Percentiles rank a stretch among this genome's conserved stretches.
Conservation (phyloP, 2,329 filamentous ascomycete genomes). For the Arthroderma sp. region DNA sequence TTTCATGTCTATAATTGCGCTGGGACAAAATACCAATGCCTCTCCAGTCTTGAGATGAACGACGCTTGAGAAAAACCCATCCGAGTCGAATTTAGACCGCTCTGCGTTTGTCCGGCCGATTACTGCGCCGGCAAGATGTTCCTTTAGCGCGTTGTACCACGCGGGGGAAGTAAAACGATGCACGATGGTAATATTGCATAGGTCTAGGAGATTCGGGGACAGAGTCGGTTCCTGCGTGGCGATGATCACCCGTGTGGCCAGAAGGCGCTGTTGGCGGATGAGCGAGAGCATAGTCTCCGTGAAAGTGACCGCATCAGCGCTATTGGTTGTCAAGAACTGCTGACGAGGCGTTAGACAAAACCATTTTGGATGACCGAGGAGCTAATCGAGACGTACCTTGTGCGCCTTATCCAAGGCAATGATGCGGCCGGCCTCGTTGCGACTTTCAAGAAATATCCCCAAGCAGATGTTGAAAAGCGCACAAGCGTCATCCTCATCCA, state of each 20-base stretch:
- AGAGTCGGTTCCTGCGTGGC: slow-evolving; percentile 68
- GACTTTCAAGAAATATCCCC: slow-evolving; percentile 49
- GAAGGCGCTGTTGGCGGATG: slow-evolving; percentile 59
- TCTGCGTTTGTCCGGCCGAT: slow-evolving; percentile 12
- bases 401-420: slow-evolving; percentile 67
- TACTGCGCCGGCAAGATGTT: slow-evolving; percentile 35
- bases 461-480: slow-evolving; percentile 61
- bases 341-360: not conserved
- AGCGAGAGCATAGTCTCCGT: slow-evolving; percentile 49
- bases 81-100: slow-evolving; percentile 12
- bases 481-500: slow-evolving; percentile 55
- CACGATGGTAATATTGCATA: slow-evolving; percentile 59
- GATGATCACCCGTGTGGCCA: slow-evolving; percentile 53
- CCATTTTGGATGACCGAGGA: not conserved
- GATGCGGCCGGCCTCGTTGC: slow-evolving; percentile 40
- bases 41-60: slow-evolving; percentile 36
- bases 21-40: slow-evolving; percentile 37
- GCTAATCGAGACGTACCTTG: slow-evolving; percentile 37
- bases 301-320: slow-evolving; percentile 42
- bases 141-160: slow-evolving; percentile 41
- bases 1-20: slow-evolving; percentile 26
- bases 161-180: slow-evolving; percentile 57
- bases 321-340: slow-evolving; percentile 46
- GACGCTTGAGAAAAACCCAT: slow-evolving; percentile 32
- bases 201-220: slow-evolving; percentile 52